Evolutionary conservation across 129 eudicot genomes (phyloP).

Genomic region (Solidago caesia): DNA sequence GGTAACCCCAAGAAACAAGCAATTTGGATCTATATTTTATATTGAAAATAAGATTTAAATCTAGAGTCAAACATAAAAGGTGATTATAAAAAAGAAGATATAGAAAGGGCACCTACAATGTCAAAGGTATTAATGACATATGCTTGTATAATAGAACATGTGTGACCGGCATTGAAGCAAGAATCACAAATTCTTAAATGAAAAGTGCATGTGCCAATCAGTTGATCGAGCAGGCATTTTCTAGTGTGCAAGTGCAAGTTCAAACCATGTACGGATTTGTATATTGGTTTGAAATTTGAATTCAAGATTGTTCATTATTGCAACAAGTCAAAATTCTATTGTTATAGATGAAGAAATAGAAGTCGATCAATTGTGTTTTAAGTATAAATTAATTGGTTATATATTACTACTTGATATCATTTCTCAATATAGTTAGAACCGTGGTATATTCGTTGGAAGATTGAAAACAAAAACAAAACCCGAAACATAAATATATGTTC

Average conservation of each 20-base stretch:
- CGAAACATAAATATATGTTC: too few species aligned
- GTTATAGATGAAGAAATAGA: not conserved
- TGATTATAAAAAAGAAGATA: constrained; percentile 18
- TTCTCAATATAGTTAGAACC: too few species aligned
- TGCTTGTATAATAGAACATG: constrained; percentile 32
- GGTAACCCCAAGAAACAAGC: constrained; percentile 27
- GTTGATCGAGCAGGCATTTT: constrained; percentile 32
- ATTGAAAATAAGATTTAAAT: constrained; percentile 22
- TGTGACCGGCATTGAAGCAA: constrained; percentile 36
- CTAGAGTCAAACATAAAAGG: constrained; percentile 21
- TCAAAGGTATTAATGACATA: constrained; percentile 27
- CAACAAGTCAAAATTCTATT: constrained; percentile 22
- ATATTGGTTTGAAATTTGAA: constrained; percentile 25
- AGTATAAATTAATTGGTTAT: too few species aligned
- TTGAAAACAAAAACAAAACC: too few species aligned
- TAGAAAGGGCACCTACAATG: constrained; percentile 27
- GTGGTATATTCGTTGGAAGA: too few species aligned
- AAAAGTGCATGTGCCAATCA: constrained; percentile 37
- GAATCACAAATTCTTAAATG: constrained; percentile 24
- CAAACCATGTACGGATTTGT: constrained; percentile 17
- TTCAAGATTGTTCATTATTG: constrained; percentile 26
- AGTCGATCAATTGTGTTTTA: too few species aligned
- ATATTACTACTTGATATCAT: too few species aligned
- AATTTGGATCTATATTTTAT: constrained; percentile 17
- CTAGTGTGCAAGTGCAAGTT: constrained; percentile 26